phyloP scores from a whole-genome alignment of 805 yeast species.

The Teunomyces stri region DNA sequence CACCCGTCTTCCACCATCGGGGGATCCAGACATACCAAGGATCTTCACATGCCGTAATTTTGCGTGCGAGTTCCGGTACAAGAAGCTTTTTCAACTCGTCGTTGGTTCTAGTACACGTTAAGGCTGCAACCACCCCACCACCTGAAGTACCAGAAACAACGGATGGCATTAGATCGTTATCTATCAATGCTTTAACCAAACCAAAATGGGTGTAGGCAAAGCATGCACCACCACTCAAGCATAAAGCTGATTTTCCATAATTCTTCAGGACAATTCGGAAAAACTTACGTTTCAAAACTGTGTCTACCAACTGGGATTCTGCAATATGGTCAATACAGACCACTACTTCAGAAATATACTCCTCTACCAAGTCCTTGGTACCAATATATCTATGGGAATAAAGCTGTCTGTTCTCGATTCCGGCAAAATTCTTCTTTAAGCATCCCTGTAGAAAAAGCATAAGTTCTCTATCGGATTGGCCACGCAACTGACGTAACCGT shows the following conservation, averaged over 20 bases:
- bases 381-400: slow-evolving; percentile 78
- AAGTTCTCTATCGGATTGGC: slow-evolving; percentile 42
- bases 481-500: slow-evolving; percentile 38
- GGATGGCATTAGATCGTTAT: slow-evolving; percentile 62
- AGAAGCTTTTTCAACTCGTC: slow-evolving; percentile 58
- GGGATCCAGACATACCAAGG: slow-evolving; percentile 58
- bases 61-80: slow-evolving; percentile 58
- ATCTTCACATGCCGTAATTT: slow-evolving; percentile 69
- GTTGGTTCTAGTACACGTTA: slow-evolving; percentile 66
- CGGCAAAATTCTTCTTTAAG: slow-evolving; percentile 72
- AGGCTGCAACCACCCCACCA: slow-evolving; percentile 75
- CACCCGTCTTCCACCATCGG: slow-evolving; percentile 73
- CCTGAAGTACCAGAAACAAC: slow-evolving; percentile 79
- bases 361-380: slow-evolving; percentile 58
- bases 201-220: slow-evolving; percentile 80
- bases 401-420: slow-evolving; percentile 67
- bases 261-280: slow-evolving; percentile 60
- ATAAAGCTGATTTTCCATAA: slow-evolving; percentile 69
- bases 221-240: slow-evolving; percentile 77
- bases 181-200: slow-evolving; percentile 65
- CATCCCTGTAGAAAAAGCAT: slow-evolving; percentile 62
- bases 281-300: slow-evolving; percentile 45
- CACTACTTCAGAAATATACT: slow-evolving; percentile 53
- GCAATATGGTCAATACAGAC: slow-evolving; percentile 45
- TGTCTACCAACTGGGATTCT: slow-evolving; percentile 34